Conservation (phyloP, 495 filamentous ascomycete species). For the Talaromyces adpressus region DNA sequence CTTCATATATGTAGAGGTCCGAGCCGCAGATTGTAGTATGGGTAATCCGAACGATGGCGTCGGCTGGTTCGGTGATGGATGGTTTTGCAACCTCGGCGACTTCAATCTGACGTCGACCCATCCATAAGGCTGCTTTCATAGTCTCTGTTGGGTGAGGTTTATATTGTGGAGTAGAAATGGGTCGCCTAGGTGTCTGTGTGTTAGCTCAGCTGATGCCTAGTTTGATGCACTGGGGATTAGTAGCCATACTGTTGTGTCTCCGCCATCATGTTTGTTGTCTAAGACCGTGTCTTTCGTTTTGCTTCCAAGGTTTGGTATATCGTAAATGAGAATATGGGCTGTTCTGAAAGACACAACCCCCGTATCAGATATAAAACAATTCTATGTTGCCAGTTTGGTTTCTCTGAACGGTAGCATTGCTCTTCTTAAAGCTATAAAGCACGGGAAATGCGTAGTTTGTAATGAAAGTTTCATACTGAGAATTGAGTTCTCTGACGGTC, state of each 20-base stretch:
- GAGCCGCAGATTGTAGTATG: slow-evolving; percentile 27
- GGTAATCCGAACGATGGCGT: slow-evolving; percentile 30
- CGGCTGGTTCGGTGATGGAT: slow-evolving; percentile 22
- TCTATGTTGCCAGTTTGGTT: neutral
- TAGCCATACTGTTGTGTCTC: neutral
- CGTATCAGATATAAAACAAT: neutral
- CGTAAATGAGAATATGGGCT: neutral
- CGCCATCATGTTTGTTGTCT: neutral
- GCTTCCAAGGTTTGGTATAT: neutral
- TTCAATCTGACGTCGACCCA: slow-evolving; percentile 18
- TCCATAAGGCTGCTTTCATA: slow-evolving; percentile 24
- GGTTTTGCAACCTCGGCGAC: slow-evolving; percentile 22
- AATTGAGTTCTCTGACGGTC: neutral
- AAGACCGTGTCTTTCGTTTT: neutral
- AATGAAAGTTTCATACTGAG: neutral
- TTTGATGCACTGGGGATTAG: neutral
- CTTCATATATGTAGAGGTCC: slow-evolving; percentile 24
- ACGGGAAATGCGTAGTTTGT: neutral
- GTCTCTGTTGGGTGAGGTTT: slow-evolving; percentile 19
- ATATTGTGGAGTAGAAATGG: slow-evolving; percentile 12
- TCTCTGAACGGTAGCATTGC: neutral
- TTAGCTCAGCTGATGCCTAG: neutral
- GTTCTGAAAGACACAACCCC: neutral
- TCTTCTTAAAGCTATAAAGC: neutral
- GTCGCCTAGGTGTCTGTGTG: neutral